Conservation (phyloP, 2,329 filamentous ascomycete species). For the Myrmaecium sp. region DNA sequence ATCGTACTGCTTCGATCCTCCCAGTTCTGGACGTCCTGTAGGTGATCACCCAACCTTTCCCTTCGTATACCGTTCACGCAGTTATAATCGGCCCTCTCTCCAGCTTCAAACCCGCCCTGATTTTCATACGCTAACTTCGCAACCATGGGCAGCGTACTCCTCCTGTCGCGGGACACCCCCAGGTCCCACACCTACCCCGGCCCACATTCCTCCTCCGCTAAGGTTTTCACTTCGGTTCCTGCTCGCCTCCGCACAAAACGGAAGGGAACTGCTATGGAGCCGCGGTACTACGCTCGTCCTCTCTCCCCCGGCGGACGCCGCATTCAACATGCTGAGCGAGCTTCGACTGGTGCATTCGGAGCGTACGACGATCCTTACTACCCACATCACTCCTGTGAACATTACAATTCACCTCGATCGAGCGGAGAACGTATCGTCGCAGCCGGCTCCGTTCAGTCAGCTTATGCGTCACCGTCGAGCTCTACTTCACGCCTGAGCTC, state of each 20-base stretch:
- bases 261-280: conserved; percentile 11
- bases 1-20: too few relatives aligned
- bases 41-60: too few relatives aligned
- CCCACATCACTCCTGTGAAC: conserved; percentile 10
- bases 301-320: conserved; percentile 16
- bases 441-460: conserved; percentile 8
- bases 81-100: too few relatives aligned
- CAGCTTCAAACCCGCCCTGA: too few relatives aligned
- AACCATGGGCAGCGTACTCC: conserved; percentile 17
- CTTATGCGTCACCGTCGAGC: conserved; percentile 26
- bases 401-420: conserved; percentile 13
- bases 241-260: conserved; percentile 8
- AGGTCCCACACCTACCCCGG: conserved; percentile 7
- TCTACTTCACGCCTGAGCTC: conserved; percentile 11
- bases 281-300: conserved; percentile 10
- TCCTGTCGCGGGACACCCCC: conserved; percentile 10
- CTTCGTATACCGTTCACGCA: too few relatives aligned
- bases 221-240: conserved; percentile 7
- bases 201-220: conserved; percentile 7
- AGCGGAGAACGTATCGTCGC: conserved; percentile 15
- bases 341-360: conserved; percentile 19
- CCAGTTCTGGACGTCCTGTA: too few relatives aligned
- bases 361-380: conserved; percentile 17
- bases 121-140: too few relatives aligned
- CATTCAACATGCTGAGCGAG: conserved; percentile 14